Evolutionary conservation across 495 filamentous ascomycete species (phyloP), one percentile per base, ranked within the genome.

Genomic region (Aspergillus sparsus): DNA sequence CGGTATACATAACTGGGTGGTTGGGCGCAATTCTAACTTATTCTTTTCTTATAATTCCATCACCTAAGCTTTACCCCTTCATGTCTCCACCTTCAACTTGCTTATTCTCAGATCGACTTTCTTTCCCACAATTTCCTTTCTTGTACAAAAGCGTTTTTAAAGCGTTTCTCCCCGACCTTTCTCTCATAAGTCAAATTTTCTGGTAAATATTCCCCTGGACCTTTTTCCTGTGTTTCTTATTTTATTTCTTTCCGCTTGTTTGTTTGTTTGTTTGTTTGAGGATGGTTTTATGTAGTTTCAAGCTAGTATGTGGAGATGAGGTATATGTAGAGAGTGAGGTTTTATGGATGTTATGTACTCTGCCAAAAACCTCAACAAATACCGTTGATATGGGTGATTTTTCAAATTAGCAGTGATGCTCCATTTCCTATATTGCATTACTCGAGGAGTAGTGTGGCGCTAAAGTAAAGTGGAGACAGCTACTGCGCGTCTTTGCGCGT

Each of bases 131-230:
- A 47, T 21, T 42, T 54, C 51, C 42, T 62, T 59, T 60, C 62
- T 70, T 77, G 73, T 78, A 78, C 69, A 75, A 77, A 77, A 77
- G 70, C 73, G 58, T 70, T 66, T 62, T 36, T 67, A 61, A 65
- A 60, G 53, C 61, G 53, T 47, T 41, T 60, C 66, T 3, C 21
- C 21, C 21, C 21, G 21, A 27, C 21, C 21, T 27, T 27, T 27
- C 21, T 27, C 3, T 27, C 21, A 27, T 27, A 27, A 27, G 21
- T 27, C 21, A 27, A 27, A 27, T 27, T 27, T 27, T 27, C 21
- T 27, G 21, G 21, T 27, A 27, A 27, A 27, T 27, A 27, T 27
- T 49, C 45, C 57, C 57, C 36, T 57, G 55, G 57, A 59, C 67
- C 37, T 64, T 62, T 57, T 62, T 57, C 63, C 62, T 53, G 67